Base-by-base conservation (phyloP, 208 protist species). In the Acanthamoeba lenticulata region DNA sequence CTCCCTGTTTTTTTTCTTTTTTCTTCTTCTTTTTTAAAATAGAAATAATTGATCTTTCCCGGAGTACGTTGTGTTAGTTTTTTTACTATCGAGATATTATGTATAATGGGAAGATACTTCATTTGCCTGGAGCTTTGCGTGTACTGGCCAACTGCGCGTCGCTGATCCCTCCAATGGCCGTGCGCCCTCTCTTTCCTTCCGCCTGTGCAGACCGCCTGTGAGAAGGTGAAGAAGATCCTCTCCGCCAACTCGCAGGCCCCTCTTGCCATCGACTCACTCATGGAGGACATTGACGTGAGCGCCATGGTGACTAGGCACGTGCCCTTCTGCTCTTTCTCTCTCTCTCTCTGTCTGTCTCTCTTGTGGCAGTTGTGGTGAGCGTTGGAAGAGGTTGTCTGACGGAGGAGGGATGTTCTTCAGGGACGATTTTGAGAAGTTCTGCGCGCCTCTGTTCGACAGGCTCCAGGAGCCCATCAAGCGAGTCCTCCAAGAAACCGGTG, bases 151-250 rank as follows among this genome's bases (percentile, higher is more conserved):
- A n/a, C n/a, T n/a, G n/a, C n/a, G n/a, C n/a, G n/a, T n/a, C n/a
- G n/a, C n/a, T n/a, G n/a, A n/a, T n/a, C n/a, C n/a, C n/a, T 60
- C 21, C 15, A 60, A 27, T 11, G 52, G 52, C 15, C 52, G 52
- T 60, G 52, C 52, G 11, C 32, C 6, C 34, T 38, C 34, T 24
- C 34, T 13, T 24, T 38, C 2, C 65, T 38, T 38, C 2, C n/a
- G 15, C 47, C 9, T 52, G 4, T 21, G 42, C 79, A 62, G 79
- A 72, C 40, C 5, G 89, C 89, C 57, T 96, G 91, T 55, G 97
- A 97, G 92, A 96, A 96, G 90, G 79, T 97, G 44, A 97, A 97
- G 92, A 96, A 96, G 94, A 86, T 91, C 13, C 90, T 96, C 21
- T 92, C 67, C 2, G 74, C 97, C 42, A 97, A 95, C 92, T 55